Evolutionary conservation across 1,284 basidiomycete species (phyloP).

Genomic region (Ustilago hordei): DNA sequence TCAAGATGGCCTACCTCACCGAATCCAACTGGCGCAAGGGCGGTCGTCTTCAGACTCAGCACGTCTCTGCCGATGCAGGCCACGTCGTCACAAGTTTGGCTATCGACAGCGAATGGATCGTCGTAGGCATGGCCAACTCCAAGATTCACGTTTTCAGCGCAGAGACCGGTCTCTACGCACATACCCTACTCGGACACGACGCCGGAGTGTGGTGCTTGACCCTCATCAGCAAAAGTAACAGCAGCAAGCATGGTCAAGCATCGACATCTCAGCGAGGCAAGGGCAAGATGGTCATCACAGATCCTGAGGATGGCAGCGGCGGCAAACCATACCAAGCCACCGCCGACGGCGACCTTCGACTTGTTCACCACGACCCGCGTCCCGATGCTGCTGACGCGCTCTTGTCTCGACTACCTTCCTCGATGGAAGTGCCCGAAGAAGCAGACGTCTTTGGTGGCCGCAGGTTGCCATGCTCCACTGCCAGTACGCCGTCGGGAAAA

Average conservation of each 20-base stretch:
- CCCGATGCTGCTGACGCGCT: conserved; percentile 45
- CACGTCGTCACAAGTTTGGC: conserved; percentile 86
- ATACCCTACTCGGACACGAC: conserved; percentile 86
- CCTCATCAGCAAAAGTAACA: conserved; percentile 72
- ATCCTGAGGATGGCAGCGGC: conserved; percentile 50
- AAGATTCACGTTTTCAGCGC: conserved; percentile 90
- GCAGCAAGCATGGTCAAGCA: conserved; percentile 7
- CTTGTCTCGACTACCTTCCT: conserved; percentile 25
- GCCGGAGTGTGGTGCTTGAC: conserved; percentile 92
- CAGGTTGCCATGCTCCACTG: conserved; percentile 14
- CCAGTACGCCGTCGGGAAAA: conserved; percentile 26
- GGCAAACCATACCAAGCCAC: conserved; percentile 51
- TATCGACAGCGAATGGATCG: conserved; percentile 85
- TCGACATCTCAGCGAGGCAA: conserved; percentile 27
- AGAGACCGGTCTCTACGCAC: conserved; percentile 80
- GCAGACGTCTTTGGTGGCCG: conserved; percentile 19
- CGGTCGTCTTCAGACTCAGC: conserved; percentile 81
- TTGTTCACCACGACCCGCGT: conserved; percentile 56
- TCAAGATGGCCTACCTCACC: conserved; percentile 81
- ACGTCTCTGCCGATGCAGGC: conserved; percentile 76
- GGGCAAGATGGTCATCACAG: conserved; percentile 52
- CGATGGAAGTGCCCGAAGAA: conserved; percentile 30
- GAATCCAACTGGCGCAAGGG: conserved; percentile 86
- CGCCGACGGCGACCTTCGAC: conserved; percentile 51
- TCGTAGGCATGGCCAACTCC: conserved; percentile 88